A percentile compares a stretch with the other conserved stretches of the same genome.
These are phyloP conservation scores for Dendrocalamus latiflorus DNA, from an alignment of 202 grass and related monocot genomes.

Conservation along the genomic window DNA sequence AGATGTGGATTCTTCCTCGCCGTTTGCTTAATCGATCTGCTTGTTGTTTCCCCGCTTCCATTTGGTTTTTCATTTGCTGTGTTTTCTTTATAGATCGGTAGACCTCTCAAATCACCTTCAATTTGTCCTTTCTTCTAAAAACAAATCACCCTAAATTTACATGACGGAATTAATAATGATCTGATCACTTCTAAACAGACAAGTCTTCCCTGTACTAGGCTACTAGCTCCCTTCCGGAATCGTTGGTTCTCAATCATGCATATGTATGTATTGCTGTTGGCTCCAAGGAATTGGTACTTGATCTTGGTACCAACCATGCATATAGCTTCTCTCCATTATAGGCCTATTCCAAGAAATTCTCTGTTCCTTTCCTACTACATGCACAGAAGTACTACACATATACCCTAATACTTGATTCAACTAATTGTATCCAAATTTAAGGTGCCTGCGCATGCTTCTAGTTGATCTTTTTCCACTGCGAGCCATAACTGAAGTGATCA, in stretches of 20 bases:
- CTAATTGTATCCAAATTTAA: conserved; percentile 10
- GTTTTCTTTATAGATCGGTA: not conserved
- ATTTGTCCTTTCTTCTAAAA: not conserved
- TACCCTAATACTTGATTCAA: not conserved
- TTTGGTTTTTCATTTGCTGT: not conserved
- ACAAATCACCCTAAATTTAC: not conserved
- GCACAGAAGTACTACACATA: not conserved
- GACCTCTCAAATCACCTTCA: not conserved
- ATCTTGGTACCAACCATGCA: conserved; percentile 6
- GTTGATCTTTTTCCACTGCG: conserved; percentile 1
- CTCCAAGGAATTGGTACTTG: not conserved
- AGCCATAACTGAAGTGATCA: conserved; percentile 47
- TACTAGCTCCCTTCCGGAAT: not conserved
- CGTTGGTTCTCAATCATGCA: conserved; percentile 7
- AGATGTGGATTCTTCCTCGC: not conserved
- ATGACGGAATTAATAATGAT: not conserved
- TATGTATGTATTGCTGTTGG: conserved; percentile 15
- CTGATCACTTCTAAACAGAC: not conserved
- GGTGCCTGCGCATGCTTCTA: not conserved
- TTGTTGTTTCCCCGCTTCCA: not conserved
- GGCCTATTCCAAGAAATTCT: conserved; percentile 33
- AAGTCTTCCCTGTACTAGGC: not conserved
- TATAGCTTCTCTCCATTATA: conserved; percentile 11
- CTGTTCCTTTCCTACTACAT: conserved; percentile 28
- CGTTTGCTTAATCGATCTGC: not conserved